phyloP scores from a whole-genome alignment of 306 rosid species.

The Crotalaria pallida region DNA sequence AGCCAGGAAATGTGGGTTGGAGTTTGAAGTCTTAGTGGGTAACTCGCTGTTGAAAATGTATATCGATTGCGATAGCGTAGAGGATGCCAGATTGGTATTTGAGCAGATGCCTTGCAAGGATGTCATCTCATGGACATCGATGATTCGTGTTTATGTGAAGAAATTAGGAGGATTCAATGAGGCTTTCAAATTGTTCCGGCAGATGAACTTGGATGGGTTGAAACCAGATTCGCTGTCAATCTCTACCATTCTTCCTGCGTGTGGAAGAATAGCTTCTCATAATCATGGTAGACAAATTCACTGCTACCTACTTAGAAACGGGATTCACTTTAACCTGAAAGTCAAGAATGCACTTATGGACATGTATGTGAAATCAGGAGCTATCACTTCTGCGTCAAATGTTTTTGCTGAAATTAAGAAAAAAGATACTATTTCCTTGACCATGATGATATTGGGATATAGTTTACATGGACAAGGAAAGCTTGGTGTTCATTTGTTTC shows the following conservation, averaged over 20 bases:
- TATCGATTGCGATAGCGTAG: slow-evolving; percentile 43
- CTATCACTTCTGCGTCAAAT: slow-evolving; percentile 38
- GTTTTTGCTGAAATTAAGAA: slow-evolving; percentile 38
- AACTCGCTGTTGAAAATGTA: slow-evolving; percentile 67
- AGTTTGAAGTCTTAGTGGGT: slow-evolving; percentile 50
- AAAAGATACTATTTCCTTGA: slow-evolving; percentile 56
- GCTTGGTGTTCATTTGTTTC: slow-evolving; percentile 47
- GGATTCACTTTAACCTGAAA: slow-evolving; percentile 34
- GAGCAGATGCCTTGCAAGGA: slow-evolving; percentile 48
- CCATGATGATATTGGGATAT: slow-evolving; percentile 54
- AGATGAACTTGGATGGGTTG: slow-evolving; percentile 46
- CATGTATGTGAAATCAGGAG: slow-evolving; percentile 70
- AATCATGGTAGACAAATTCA: slow-evolving; percentile 68
- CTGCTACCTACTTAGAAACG: slow-evolving; percentile 51
- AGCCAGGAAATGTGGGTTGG: slow-evolving; percentile 43
- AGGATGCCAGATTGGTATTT: slow-evolving; percentile 42
- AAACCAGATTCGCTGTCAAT: slow-evolving; percentile 42
- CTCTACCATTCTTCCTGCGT: slow-evolving; percentile 63
- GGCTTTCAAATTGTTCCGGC: slow-evolving; percentile 48
- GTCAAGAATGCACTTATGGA: slow-evolving; percentile 61
- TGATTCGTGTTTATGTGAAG: slow-evolving; percentile 47
- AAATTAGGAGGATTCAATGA: slow-evolving; percentile 54
- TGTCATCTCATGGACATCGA: slow-evolving; percentile 58
- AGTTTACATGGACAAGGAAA: slow-evolving; percentile 62
- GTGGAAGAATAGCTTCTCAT: slow-evolving; percentile 53